These are phyloP conservation scores for Ophiostoma piceae DNA, from an alignment of 2,329 filamentous ascomycete genomes.

Conservation along the genomic window DNA sequence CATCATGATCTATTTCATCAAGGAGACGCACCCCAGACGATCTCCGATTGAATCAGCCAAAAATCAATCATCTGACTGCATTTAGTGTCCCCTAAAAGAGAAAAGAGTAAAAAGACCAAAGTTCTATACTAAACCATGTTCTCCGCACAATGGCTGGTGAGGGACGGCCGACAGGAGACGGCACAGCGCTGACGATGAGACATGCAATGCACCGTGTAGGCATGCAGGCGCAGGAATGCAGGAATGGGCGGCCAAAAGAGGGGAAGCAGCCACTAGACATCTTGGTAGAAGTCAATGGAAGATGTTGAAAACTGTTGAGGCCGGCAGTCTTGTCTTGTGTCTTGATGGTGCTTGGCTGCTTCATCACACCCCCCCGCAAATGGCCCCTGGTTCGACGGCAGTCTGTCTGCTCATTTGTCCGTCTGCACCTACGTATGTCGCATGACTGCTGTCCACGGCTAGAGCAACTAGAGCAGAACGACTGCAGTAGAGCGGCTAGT, in stretches of 20 bases:
- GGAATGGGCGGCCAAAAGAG: slow-evolving; percentile 10
- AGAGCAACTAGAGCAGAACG: not conserved
- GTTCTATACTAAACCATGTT: not conserved
- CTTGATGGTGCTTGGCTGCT: not conserved
- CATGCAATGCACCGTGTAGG: not conserved
- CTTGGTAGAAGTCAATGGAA: slow-evolving; percentile 13
- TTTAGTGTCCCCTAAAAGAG: not conserved
- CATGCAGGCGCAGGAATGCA: not conserved
- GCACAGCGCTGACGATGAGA: slow-evolving; percentile 3
- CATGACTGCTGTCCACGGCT: not conserved
- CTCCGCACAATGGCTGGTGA: not conserved
- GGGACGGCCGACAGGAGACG: not conserved
- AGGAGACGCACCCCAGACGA: not conserved
- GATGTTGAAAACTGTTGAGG: not conserved
- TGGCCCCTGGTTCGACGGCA: too few species aligned
- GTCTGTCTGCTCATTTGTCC: too few species aligned
- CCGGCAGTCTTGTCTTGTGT: not conserved
- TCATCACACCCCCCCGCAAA: not conserved
- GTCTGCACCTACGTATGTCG: not conserved
- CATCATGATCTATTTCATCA: not conserved
- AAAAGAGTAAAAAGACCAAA: not conserved
- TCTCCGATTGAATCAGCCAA: not conserved
- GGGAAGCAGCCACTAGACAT: slow-evolving; percentile 10
- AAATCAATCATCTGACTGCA: not conserved
- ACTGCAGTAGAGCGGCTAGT: not conserved